Evolutionary conservation across 345 rosid genomes (phyloP), one percentile per base, ranked within the genome.

Genomic region (Citrus inodora): DNA sequence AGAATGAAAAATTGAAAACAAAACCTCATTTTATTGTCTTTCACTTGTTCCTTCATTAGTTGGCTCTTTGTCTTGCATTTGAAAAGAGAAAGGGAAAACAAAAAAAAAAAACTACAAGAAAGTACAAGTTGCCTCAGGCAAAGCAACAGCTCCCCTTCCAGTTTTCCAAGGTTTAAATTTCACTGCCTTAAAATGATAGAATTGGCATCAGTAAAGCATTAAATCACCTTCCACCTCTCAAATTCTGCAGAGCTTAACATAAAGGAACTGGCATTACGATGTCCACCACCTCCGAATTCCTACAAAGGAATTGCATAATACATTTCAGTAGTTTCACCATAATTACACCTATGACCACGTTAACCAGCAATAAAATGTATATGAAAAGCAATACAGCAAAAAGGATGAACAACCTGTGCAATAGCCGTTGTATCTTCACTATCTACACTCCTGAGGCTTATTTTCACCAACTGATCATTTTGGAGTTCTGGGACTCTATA

Each of bases 241-340:
- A 87, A 90, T 77, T 88, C 90, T 30, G 65, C 76, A 64, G 79
- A 73, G 67, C 82, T 84, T 78, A 93, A 67, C 82, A 87, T 77
- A 88, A 93, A 93, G 40, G 95, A 92, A 80, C 97, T 91, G 28
- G 93, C 92, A 68, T 89, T 91, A 67, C 71, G 76, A 79, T 92
- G 97, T 22, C 95, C 93, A 25, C 95, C 95, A 8, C 97, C 95
- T 66, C 93, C 90, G 7, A 86, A 91, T 78, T 83, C 83, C 89
- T 92, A 78, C 53, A 75, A 10, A 58, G 25, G 32, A 62, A 73
- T 67, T 10, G 53, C 3, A n/a, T 13, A 73, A 74, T 2, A 59
- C 9, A 7, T 59, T 61, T 69, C 19, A 69, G 69, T 68, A 48
- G 4, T 74, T 48, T 22, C 53, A 59, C 33, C 21, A 37, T 51